These are phyloP conservation scores for Salinomyces thailandicus DNA, from an alignment of 2,329 filamentous ascomycete genomes.

Conservation along the genomic window DNA sequence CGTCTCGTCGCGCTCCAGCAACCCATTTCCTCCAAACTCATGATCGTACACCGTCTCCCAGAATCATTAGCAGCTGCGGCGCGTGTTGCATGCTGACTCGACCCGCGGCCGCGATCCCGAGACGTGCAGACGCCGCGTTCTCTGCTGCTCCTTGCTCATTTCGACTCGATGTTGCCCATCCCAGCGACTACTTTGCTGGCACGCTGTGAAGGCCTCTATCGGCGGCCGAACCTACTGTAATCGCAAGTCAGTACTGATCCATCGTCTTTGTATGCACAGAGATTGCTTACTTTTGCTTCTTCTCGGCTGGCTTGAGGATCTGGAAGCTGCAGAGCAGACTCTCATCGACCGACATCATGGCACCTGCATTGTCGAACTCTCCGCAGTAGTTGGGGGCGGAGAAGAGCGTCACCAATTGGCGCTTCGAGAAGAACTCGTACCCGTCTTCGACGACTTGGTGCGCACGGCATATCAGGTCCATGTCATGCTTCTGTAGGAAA, in stretches of 20 bases:
- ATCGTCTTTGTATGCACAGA: slow-evolving; percentile 24
- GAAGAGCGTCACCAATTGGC: slow-evolving; percentile 93
- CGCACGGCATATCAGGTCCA: slow-evolving; percentile 97
- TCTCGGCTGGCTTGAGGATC: slow-evolving; percentile 99
- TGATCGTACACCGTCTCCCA: background rate
- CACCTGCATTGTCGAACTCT: slow-evolving; percentile 98
- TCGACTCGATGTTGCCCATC: background rate
- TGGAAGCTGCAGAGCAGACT: slow-evolving; percentile 98
- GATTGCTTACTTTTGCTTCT: slow-evolving; percentile 98
- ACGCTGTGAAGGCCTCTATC: slow-evolving; percentile 44
- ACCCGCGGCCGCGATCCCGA: background rate
- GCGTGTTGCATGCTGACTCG: background rate
- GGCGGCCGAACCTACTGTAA: slow-evolving; percentile 88
- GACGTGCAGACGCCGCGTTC: background rate
- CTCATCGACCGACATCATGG: slow-evolving; percentile 99
- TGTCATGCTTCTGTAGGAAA: slow-evolving; percentile 98
- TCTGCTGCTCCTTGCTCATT: background rate
- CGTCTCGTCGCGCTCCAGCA: background rate
- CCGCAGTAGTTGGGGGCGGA: slow-evolving; percentile 98
- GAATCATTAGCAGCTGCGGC: background rate
- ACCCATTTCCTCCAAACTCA: background rate
- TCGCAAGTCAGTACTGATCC: slow-evolving; percentile 3
- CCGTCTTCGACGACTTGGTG: slow-evolving; percentile 98
- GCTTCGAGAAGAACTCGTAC: slow-evolving; percentile 99
- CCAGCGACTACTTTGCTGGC: background rate